Evolutionary conservation across 257 asterid species (phyloP), one percentile per base, ranked within the genome.

Genomic region (Gynochthodes officinalis): DNA sequence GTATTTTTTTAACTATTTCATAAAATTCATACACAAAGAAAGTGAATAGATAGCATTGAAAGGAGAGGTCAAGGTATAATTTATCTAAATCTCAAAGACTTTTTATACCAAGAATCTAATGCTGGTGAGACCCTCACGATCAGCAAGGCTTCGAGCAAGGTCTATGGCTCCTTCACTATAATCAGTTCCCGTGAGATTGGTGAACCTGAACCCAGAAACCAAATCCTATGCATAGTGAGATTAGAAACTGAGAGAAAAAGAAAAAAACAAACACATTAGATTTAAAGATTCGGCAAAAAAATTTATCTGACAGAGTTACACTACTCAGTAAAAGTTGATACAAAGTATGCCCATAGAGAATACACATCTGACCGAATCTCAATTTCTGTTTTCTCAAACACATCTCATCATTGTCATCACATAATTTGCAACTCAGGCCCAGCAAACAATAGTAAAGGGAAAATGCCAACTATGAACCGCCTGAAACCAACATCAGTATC

Each of bases 161-260:
- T 86, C 90, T 74, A 95, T 81, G 68, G 97, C 99, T 72, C 96
- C 97, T 83, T 90, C 98, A 78, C 96, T 89, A 80, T 95, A 95
- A 82, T 95, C 98, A 71, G 89, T 92, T 75, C 98, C 99, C 28
- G 94, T 95, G 85, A 95, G 97, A 89, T 92, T 96, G 71, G 91
- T 82, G 94, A 92, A 95, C 90, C 99, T 92, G 81, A 67, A 58
- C 59, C 53, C 79, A 81, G 64, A 75, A 64, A 55, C 64, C 73
- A 33, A 44, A 73, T 68, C 68, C 55, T 75, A 71, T 77, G 71
- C 68, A 73, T 63, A 16, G 14, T 28, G n/a, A n/a, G n/a, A n/a
- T n/a, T n/a, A 53, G 10, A 55, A 66, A 27, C 16, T 39, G 15
- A 53, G 8, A 6, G 7, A 21, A 50, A 50, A 50, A 50, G 57